Base-by-base conservation (phyloP, 495 filamentous ascomycete species). In the Thermothielavioides terrestris region DNA sequence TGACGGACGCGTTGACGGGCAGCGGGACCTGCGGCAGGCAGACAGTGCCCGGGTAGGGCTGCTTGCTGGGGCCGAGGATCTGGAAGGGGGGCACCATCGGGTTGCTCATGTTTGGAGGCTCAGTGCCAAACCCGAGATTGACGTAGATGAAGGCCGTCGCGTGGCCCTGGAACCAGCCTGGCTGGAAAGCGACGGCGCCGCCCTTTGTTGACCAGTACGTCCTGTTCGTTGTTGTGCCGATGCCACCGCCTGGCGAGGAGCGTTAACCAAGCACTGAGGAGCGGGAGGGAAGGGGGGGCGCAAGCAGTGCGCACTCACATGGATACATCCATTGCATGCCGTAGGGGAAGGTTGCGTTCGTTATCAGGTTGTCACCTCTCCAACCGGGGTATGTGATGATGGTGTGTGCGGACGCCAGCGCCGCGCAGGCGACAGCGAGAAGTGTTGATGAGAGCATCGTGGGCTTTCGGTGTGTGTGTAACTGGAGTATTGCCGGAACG, bases 301-400 rank as follows among this genome's bases (percentile, higher is more conserved):
- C 32, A 31, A 26, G 18, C 25, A 15, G 40, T 23, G 26, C 27
- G 14, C 43, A 72, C 86, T 74, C 72, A 98, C 92, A 99, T 68
- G 94, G 92, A 75, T 96, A 99, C 66, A 84, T 82, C 91, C 92
- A 97, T 71, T 95, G 86, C 88, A 95, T 91, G 69, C 94, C 92
- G 58, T 87, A 95, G 3, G 89, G 90, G 61, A 78, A 94, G 6
- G 78, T 78, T 5, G 78, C 79, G 66, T 88, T 94, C 38, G 83
- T 85, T 57, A 83, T 75, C 34, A 97, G 77, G 64, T 94, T 97
- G 71, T 99, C 84, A 56, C 89, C 92, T 80, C 92, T 77, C 82
- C 88, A 94, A 57, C 86, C 87, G 1, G 94, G 94, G 61, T 97
- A 99, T 52, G 84, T 83, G 68, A 97, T 86, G 62, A 95, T 74